Evolutionary conservation across 2,329 filamentous ascomycete species (phyloP), one percentile per base, ranked within the genome.

Genomic region (Sclerotinia trifoliorum): DNA sequence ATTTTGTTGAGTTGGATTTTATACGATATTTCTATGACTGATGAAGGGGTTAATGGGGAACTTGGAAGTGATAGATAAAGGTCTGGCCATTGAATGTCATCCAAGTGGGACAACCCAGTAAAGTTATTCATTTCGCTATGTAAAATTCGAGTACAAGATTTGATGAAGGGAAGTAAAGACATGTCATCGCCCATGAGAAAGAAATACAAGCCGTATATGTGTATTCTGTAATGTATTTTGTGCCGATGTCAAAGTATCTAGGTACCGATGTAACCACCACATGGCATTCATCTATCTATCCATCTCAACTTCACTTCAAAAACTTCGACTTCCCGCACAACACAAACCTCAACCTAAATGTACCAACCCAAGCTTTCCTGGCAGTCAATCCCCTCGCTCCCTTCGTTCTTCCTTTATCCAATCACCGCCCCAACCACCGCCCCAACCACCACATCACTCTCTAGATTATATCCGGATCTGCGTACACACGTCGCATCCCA

Each of bases 101-200:
- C 15, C 60, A 62, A 62, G 21, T 62, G 60, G 46, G 46, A 51
- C 60, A 51, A 26, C 7, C 21, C 5, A 19, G 46, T 5, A 35
- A 13, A 13, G 21, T 29, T 29, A 48, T 61, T 44, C 44, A 35
- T 49, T 61, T 35, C n/a, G n/a, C 17, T 13, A 6, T 26, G 32
- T 19, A 17, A 42, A 42, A 26, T 39, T 35, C 55, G 21, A 11
- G 58, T 35, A 35, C 58, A n/a, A 48, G 26, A 61, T 49, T 35
- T 35, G 26, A 35, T 61, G 26, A 35, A 44, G 13, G 7, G 7
- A n/a, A 61, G 10, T 48, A 17, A 51, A 26, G 39, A 51, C 29
- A 51, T 62, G 29, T 51, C 58, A 51, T 8, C 32, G 58, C 39
- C 58, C 46, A 39, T 62, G 58, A 62, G 8, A 51, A 62, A 51